Evolutionary conservation across 2,329 filamentous ascomycete species (phyloP).

Genomic region (Fusarium ramigenum): DNA sequence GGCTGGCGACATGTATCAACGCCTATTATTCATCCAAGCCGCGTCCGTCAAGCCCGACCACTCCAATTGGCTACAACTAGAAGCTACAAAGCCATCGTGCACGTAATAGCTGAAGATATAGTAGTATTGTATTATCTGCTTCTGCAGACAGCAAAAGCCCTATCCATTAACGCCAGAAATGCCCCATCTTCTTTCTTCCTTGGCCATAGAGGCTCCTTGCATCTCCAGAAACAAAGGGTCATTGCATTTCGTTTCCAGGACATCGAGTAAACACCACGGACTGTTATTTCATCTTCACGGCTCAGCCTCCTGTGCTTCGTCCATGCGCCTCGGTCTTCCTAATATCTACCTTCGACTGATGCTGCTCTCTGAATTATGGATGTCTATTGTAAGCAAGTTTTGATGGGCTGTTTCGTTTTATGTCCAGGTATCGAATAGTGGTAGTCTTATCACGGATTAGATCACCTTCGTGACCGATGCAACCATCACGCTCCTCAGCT

Average conservation of each 20-base stretch:
- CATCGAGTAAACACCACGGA: background rate
- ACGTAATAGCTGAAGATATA: background rate
- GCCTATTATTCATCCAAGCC: background rate
- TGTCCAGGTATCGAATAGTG: conserved; percentile 23
- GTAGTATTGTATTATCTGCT: conserved; percentile 31
- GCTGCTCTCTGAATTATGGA: conserved; percentile 15
- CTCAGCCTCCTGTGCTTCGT: conserved; percentile 2
- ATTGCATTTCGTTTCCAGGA: conserved; percentile 1
- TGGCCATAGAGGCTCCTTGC: conserved; percentile 12
- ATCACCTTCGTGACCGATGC: background rate
- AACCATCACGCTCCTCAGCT: conserved; percentile 23
- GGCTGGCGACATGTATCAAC: background rate
- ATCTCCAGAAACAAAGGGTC: conserved; percentile 25
- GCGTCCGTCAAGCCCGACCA: background rate
- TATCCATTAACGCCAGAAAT: conserved; percentile 38
- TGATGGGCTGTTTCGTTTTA: conserved; percentile 13
- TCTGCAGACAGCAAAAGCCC: conserved; percentile 27
- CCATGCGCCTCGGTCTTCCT: conserved; percentile 3
- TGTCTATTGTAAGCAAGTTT: conserved; percentile 21
- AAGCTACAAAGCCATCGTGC: background rate
- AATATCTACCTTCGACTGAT: background rate
- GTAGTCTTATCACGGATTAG: conserved; percentile 5
- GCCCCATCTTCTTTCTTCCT: conserved; percentile 25
- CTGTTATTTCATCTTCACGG: background rate
- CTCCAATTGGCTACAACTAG: background rate